Base-by-base conservation (phyloP, 1,284 basidiomycete genomes). In the Hymenochaete sp. region DNA sequence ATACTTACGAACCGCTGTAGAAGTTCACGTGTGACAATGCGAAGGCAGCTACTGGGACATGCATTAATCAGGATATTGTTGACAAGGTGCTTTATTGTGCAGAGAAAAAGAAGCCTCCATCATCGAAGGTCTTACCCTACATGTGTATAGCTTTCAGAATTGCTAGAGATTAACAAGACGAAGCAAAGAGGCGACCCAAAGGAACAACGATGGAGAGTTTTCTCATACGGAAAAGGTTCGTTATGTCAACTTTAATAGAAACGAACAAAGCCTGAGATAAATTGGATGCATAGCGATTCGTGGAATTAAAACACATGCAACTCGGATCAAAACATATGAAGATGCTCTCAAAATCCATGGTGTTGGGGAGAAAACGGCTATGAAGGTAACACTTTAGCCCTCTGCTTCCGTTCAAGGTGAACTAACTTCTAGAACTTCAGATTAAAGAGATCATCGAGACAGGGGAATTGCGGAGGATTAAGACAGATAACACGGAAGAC, bases 381-480 rank as follows among this genome's bases (percentile, higher is more conserved):
- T 68, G 18, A 88, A 92, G 68, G 87, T 84, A 31, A 25, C 62
- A 45, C n/a, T n/a, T 16, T 25, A 38, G 4, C 36, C 36, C 32
- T 31, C 38, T 32, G 25, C 25, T 3, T 24, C 14, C 5, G 42
- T 13, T 32, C 28, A 39, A 21, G 13, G 18, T 40, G 7, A n/a
- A 38, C 3, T 38, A 3, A 14, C 6, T 22, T 44, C 25, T 19
- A n/a, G 14, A 27, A 16, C 31, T 25, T 19, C 39, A 89, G 82
- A 83, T 90, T 42, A 74, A 78, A 68, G 87, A 90, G 59, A 86
- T 90, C 21, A 59, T 85, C 21, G 57, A 76, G 48, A 88, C 84
- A 0, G 87, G 87, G 0, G 62, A 70, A 31, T 65, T 86, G 21
- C 65, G 65, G 18, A 72, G 83, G 21, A 77, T 87, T 46, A 61